Conservation (phyloP, 495 filamentous ascomycete species). For the Penicillium parvum region DNA sequence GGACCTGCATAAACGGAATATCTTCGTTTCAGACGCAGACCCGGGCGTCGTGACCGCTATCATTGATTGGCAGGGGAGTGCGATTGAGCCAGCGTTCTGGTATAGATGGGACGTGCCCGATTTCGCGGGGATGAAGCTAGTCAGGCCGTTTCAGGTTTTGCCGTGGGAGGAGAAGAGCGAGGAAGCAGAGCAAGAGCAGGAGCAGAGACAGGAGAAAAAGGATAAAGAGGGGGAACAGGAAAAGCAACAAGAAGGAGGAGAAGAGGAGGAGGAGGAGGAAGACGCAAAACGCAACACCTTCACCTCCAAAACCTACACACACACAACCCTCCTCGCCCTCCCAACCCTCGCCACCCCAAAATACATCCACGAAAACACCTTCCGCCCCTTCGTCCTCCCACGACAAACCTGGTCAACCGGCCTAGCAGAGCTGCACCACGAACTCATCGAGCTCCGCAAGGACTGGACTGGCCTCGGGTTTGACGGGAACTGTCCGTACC, state of each 20-base stretch:
- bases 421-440: neutral
- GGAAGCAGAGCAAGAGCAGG: neutral
- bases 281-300: too few species aligned
- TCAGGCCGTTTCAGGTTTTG: neutral
- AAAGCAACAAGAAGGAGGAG: neutral
- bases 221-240: neutral
- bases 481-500: neutral
- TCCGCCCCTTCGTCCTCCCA: too few species aligned
- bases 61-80: slow-evolving; percentile 40
- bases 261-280: too few species aligned
- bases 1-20: slow-evolving; percentile 42
- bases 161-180: too few species aligned
- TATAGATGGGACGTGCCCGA: slow-evolving; percentile 27
- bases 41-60: slow-evolving; percentile 37
- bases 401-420: neutral
- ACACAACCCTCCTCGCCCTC: too few species aligned
- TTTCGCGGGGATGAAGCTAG: neutral
- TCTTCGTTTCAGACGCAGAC: slow-evolving; percentile 38
- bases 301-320: too few species aligned
- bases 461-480: neutral
- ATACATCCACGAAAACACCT: neutral
- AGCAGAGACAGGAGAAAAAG: neutral
- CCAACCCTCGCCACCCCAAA: neutral
- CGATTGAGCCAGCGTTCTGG: slow-evolving; percentile 36
- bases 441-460: neutral